Base-by-base conservation (phyloP, 805 yeast genomes). In the Clavispora asparagi region DNA sequence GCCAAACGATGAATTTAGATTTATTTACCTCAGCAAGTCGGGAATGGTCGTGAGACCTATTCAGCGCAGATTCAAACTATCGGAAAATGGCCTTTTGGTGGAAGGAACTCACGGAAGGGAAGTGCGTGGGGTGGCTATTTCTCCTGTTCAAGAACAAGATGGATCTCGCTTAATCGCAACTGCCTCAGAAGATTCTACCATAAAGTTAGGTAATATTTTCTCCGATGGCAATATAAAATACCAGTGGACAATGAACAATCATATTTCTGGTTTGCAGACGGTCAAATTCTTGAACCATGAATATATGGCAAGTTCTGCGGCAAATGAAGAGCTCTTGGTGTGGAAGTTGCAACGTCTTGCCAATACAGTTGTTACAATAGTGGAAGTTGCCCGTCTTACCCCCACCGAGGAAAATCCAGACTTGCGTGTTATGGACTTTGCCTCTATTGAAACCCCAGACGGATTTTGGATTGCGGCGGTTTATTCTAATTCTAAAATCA, bases 51-150 rank as follows among this genome's bases (percentile, higher is more conserved):
- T 78, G 19, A 71, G 73, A 45, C 30, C 26, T 0, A 59, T 62
- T 45, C 43, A 39, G 9, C 49, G 46, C 27, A 52, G 63, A 35
- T 64, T 65, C 37, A 39, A 39, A 6, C 41, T 46, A n/a, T 39
- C 44, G 5, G 41, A 46, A 3, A 45, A 55, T 41, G 71, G 71
- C 0, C 46, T 70, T 17, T 53, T 71, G 6, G 69, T 69, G 31
- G 67, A 73, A 9, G 97, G 97, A 0, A 74, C 88, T 1, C 98
- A 94, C 63, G 99, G 99, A 0, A 76, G 98, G 51, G 99, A 94
- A 63, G 79, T 92, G 6, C 74, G 99, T 54, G 87, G 82, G 46
- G 70, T 91, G 13, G 74, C 85, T 1, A 71, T 83, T n/a, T 72
- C 78, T 7, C 65, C 76, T 0, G 50, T 45, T 2, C 39, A 38